Base-by-base conservation (phyloP, 257 asterid species). In the Solanum piurae region DNA sequence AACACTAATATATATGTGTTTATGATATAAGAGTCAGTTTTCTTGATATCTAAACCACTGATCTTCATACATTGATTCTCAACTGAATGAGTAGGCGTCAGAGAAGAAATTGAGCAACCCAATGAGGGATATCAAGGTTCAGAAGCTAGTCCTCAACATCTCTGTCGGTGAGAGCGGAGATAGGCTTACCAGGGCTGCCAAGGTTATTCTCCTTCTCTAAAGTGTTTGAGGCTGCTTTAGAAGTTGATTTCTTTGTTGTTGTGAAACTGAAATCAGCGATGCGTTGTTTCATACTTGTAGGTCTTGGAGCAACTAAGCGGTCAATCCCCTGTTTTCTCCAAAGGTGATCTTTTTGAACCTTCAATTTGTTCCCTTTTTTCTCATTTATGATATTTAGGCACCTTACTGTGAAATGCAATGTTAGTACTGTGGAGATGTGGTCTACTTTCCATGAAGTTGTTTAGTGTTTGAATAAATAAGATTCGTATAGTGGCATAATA, bases 151-250 rank as follows among this genome's bases (percentile, higher is more conserved):
- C 23, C 96, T 93, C 25, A 93, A 93, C 91, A 92, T 93, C 87
- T 93, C 96, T 3, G 96, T 93, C 10, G 96, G 96, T 34, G 96
- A 92, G 91, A 92, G 95, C 6, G 96, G 96, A 58, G 96, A 93
- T 92, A 94, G 95, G 2, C 95, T 92, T 85, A 92, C 95, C 79
- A 91, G 95, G 66, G 94, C 94, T 7, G 93, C 95, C 72, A 92
- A 93, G 93, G 94, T 92, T 2, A 34, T 13, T 3, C 16, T 29
- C 38, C 42, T 40, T 21, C 62, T 0, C 5, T 2, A 2, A 25
- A 25, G 5, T 16, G 64, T 0, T 77, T 42, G 0, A 80, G 1
- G 8, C 6, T 46, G 2, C 60, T 80, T 27, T 46, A 14, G 29
- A 84, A 23, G 38, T 60, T 83, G 62, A 27, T 49, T 12, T 55